These are phyloP conservation scores for Sphaerosporella brunnea DNA, from an alignment of 495 filamentous ascomycete genomes.

Conservation along the genomic window DNA sequence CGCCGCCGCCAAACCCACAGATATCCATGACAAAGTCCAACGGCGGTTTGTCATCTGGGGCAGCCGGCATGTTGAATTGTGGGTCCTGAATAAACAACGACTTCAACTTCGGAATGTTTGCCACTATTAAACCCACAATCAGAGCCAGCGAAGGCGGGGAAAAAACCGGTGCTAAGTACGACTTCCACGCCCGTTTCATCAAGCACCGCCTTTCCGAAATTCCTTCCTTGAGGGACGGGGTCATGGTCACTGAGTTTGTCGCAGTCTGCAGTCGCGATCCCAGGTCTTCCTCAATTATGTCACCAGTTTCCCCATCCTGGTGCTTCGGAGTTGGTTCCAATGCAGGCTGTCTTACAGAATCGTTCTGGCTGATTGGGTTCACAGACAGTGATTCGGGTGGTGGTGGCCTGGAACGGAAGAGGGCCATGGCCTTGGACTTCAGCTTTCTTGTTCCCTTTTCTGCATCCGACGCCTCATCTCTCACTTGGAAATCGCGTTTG, in stretches of 20 bases:
- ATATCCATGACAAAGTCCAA: slow-evolving; percentile 24
- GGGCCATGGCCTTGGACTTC: too few species aligned
- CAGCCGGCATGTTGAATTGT: slow-evolving; percentile 11
- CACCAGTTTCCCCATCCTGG: too few species aligned
- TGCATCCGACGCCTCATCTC: background rate
- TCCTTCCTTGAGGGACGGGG: background rate
- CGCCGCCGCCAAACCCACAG: slow-evolving; percentile 12
- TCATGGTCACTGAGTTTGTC: too few species aligned
- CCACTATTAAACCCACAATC: slow-evolving; percentile 16
- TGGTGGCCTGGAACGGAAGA: background rate
- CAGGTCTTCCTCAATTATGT: too few species aligned
- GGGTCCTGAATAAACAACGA: slow-evolving; percentile 14
- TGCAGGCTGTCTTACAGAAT: too few species aligned
- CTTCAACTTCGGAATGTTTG: slow-evolving; percentile 18
- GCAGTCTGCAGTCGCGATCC: too few species aligned
- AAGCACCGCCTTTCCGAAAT: background rate
- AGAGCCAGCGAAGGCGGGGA: slow-evolving; percentile 17
- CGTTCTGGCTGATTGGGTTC: too few species aligned
- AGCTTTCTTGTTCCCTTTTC: background rate
- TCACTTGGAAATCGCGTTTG: slow-evolving; percentile 16
- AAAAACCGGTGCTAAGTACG: slow-evolving; percentile 12
- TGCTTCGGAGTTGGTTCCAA: too few species aligned
- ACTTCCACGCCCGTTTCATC: slow-evolving; percentile 12
- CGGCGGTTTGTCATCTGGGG: slow-evolving; percentile 20
- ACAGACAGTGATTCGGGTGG: too few species aligned